These are phyloP conservation scores for Euryodendron excelsum DNA, from an alignment of 148 eudicot species.

Conservation along the genomic window DNA sequence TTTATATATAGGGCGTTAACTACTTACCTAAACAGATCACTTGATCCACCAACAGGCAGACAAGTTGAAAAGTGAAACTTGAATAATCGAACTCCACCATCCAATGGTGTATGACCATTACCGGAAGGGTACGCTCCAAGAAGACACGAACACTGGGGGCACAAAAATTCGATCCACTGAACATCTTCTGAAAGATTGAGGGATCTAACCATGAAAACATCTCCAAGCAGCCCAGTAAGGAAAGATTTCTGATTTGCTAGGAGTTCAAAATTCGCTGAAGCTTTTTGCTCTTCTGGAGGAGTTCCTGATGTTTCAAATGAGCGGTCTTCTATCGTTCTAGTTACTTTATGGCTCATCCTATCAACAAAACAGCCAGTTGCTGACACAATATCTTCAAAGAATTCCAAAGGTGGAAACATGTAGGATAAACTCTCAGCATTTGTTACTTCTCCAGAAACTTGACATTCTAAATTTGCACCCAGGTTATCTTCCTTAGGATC, in stretches of 20 bases:
- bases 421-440: constrained; percentile 15
- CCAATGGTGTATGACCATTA: constrained; percentile 48
- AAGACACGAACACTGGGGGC: constrained; percentile 71
- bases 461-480: constrained; percentile 11
- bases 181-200: constrained; percentile 76
- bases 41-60: constrained; percentile 40
- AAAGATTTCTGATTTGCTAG: constrained; percentile 64
- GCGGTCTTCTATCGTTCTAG: constrained; percentile 29
- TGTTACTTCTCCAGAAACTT: constrained; percentile 4
- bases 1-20: neutral
- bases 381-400: constrained; percentile 23
- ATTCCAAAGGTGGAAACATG: constrained; percentile 14
- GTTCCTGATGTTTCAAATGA: constrained; percentile 26
- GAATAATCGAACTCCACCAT: constrained; percentile 80
- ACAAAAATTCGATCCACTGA: constrained; percentile 57
- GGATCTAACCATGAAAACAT: constrained; percentile 60
- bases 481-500: constrained; percentile 14
- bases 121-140: constrained; percentile 79
- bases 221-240: constrained; percentile 83
- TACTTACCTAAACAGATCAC: constrained; percentile 64
- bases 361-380: constrained; percentile 24
- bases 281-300: constrained; percentile 29
- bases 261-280: constrained; percentile 39
- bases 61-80: constrained; percentile 77
- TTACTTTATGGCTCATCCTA: neutral